Percentiles rank a stretch among this genome's conserved stretches.
Conservation (phyloP, 2,329 filamentous ascomycete genomes). For the Phialophora chinensis region DNA sequence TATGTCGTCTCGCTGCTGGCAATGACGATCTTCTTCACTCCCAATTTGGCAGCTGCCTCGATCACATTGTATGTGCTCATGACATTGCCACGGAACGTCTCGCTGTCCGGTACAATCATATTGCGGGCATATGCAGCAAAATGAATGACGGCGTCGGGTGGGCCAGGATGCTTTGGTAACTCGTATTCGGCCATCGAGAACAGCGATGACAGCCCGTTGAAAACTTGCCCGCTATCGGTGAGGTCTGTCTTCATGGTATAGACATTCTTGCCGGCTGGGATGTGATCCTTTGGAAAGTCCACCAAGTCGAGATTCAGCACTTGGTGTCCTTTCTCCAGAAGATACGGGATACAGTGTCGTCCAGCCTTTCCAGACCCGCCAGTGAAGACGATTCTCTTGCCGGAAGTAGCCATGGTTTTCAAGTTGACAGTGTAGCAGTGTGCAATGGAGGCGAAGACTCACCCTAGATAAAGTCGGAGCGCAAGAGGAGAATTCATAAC, state of each 20-base stretch:
- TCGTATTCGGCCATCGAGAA: conserved; percentile 60
- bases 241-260: conserved; percentile 63
- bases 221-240: conserved; percentile 62
- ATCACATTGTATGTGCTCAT: conserved; percentile 66
- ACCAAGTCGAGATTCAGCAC: conserved; percentile 63
- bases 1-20: conserved; percentile 66
- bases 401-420: conserved; percentile 29
- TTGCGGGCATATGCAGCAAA: conserved; percentile 65
- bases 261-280: conserved; percentile 51
- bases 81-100: conserved; percentile 63
- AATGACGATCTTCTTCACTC: conserved; percentile 67
- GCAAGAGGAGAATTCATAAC: conserved; percentile 1
- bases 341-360: conserved; percentile 60
- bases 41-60: conserved; percentile 66
- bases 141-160: conserved; percentile 67
- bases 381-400: conserved; percentile 58
- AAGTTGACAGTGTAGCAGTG: background rate
- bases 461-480: background rate
- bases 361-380: conserved; percentile 64
- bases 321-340: conserved; percentile 57
- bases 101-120: conserved; percentile 66
- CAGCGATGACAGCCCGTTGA: conserved; percentile 62
- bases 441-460: background rate
- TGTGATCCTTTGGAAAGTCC: conserved; percentile 45
- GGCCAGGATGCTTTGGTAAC: conserved; percentile 47